Percentiles rank a stretch among this genome's conserved stretches.
These are phyloP conservation scores for Coemansia sp. DNA, from an alignment of 192 early-diverging fungal genomes.

Conservation along the genomic window DNA sequence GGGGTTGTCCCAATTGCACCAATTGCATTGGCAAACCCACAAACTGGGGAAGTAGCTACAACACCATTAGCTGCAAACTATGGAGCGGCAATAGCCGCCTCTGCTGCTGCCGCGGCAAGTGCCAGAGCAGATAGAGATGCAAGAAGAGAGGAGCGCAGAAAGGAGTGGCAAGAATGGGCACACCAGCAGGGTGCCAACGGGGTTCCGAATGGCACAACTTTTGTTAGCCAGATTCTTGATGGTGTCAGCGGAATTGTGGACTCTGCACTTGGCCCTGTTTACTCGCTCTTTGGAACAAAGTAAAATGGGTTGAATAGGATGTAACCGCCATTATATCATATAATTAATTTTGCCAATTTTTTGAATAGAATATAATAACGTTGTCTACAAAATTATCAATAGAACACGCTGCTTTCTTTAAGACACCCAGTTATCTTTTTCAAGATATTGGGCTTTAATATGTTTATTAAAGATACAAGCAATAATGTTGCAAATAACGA, in stretches of 20 bases:
- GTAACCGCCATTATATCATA: not conserved
- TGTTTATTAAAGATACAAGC: too few relatives aligned
- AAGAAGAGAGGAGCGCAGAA: slow-evolving; percentile 44
- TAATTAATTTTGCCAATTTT: not conserved
- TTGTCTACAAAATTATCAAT: not conserved
- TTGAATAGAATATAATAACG: not conserved
- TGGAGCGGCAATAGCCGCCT: not conserved
- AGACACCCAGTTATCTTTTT: too few relatives aligned
- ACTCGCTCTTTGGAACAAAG: slow-evolving; percentile 33
- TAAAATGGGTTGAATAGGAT: not conserved
- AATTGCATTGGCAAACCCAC: slow-evolving; percentile 18
- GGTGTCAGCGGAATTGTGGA: slow-evolving; percentile 55
- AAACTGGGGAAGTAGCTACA: not conserved
- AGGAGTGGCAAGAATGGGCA: slow-evolving; percentile 50
- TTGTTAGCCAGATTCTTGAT: slow-evolving; percentile 40
- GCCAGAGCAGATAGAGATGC: slow-evolving; percentile 33
- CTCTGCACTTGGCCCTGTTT: slow-evolving; percentile 50
- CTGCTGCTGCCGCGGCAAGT: not conserved
- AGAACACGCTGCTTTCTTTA: too few relatives aligned
- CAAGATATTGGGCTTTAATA: too few relatives aligned
- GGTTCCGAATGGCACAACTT: slow-evolving; percentile 42
- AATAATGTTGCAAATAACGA: too few relatives aligned
- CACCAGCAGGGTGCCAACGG: slow-evolving; percentile 41
- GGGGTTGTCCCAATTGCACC: slow-evolving; percentile 16
- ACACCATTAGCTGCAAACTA: slow-evolving; percentile 2